A percentile compares a stretch with the other conserved stretches of the same genome.
These are phyloP conservation scores for Kluyveromyces nonfermentans DNA, from an alignment of 805 yeast genomes.

Conservation along the genomic window DNA sequence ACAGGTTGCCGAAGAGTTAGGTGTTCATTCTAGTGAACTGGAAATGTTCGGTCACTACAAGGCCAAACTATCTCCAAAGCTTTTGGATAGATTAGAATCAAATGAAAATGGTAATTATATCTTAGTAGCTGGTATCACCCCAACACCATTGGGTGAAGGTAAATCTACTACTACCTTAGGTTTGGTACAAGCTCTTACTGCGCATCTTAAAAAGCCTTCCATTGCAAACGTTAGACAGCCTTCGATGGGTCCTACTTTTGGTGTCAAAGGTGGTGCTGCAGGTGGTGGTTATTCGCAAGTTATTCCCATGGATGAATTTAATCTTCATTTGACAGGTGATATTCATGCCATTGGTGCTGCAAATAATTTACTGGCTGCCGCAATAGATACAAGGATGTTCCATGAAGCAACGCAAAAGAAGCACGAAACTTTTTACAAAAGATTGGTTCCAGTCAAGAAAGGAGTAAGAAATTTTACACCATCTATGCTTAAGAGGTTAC, in stretches of 20 bases:
- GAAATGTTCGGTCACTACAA: conserved; percentile 85
- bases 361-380: conserved; percentile 88
- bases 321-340: conserved; percentile 95
- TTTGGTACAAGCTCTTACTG: conserved; percentile 92
- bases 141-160: conserved; percentile 98
- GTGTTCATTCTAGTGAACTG: conserved; percentile 67
- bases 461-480: conserved; percentile 72
- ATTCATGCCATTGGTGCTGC: conserved; percentile 95
- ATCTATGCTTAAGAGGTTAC: conserved; percentile 67
- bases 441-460: conserved; percentile 79
- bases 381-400: conserved; percentile 93
- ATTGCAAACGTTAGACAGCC: conserved; percentile 97
- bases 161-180: conserved; percentile 95
- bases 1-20: conserved; percentile 69
- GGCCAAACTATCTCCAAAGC: conserved; percentile 72
- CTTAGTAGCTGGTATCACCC: conserved; percentile 94
- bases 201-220: conserved; percentile 71
- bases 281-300: conserved; percentile 99
- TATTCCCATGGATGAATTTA: conserved; percentile 97
- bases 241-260: conserved; percentile 97
- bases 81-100: conserved; percentile 55
- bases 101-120: conserved; percentile 74
- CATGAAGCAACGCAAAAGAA: conserved; percentile 81
- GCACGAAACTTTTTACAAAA: conserved; percentile 67
- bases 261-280: conserved; percentile 98